These are phyloP conservation scores for Gracilaria gracilis DNA, from an alignment of 23 red algal genomes.

Conservation along the genomic window DNA sequence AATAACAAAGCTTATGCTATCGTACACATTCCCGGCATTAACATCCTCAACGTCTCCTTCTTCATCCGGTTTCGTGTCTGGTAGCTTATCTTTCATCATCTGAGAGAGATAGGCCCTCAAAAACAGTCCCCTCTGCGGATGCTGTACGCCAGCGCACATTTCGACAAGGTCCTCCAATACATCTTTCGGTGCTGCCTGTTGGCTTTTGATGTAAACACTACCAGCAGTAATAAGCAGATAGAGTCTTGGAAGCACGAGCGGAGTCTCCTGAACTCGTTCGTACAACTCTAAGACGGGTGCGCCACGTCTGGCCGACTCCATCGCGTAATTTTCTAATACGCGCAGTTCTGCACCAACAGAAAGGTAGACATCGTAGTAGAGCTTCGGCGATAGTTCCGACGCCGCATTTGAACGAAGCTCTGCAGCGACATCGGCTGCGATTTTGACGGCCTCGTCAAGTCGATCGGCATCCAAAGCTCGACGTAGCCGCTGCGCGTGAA, in stretches of 20 bases:
- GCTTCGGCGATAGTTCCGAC: constrained; percentile 68
- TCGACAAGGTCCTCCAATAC: constrained; percentile 91
- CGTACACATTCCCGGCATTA: constrained; percentile 49
- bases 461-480: constrained; percentile 73
- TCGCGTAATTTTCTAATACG: constrained; percentile 52
- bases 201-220: constrained; percentile 75
- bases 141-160: constrained; percentile 93
- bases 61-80: constrained; percentile 28
- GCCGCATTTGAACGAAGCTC: constrained; percentile 65
- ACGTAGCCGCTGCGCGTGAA: constrained; percentile 81
- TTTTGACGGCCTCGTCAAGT: constrained; percentile 70
- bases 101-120: constrained; percentile 86
- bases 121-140: constrained; percentile 87
- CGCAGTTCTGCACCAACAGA: constrained; percentile 83
- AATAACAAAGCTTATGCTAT: constrained; percentile 83
- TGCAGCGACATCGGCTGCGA: constrained; percentile 76
- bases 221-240: constrained; percentile 91
- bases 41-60: constrained; percentile 52
- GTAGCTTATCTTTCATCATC: constrained; percentile 82
- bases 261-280: constrained; percentile 86
- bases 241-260: constrained; percentile 77
- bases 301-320: constrained; percentile 67
- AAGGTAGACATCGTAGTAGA: constrained; percentile 94
- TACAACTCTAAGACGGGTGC: constrained; percentile 76
- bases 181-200: constrained; percentile 65